Evolutionary conservation across 805 yeast genomes (phyloP).

Genomic region (Barnettozyma botsteinii): DNA sequence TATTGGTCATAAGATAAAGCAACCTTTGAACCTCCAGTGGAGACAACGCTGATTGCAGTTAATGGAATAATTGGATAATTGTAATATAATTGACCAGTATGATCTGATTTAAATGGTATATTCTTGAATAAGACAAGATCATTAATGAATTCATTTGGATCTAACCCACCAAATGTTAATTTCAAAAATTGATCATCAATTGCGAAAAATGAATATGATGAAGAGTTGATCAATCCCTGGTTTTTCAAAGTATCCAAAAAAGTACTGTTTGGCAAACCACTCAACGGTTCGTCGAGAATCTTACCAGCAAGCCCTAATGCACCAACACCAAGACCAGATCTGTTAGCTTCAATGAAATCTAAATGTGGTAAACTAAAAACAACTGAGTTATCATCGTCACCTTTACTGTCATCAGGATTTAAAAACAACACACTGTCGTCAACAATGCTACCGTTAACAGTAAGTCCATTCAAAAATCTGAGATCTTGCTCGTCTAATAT

Average conservation of each 20-base stretch:
- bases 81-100: slow-evolving; percentile 16
- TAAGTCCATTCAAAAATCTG: slow-evolving; percentile 13
- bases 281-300: slow-evolving; percentile 5
- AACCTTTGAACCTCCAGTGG: slow-evolving; percentile 30
- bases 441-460: slow-evolving; percentile 17
- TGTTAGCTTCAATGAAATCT: slow-evolving; percentile 34
- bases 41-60: slow-evolving; percentile 38
- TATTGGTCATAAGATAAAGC: slow-evolving; percentile 1
- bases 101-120: slow-evolving; percentile 34
- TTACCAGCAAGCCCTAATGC: slow-evolving; percentile 41
- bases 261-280: slow-evolving; percentile 2
- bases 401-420: too few species aligned
- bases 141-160: slow-evolving; percentile 40
- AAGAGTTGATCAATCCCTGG: slow-evolving; percentile 28
- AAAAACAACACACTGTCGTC: slow-evolving; percentile 10
- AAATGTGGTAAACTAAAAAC: slow-evolving; percentile 20
- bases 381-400: not conserved
- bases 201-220: slow-evolving; percentile 40
- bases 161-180: slow-evolving; percentile 55
- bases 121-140: slow-evolving; percentile 44
- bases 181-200: slow-evolving; percentile 24
- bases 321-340: slow-evolving; percentile 35
- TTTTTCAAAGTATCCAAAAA: slow-evolving; percentile 32
- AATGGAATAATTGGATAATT: slow-evolving; percentile 45
- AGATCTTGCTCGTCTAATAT: not conserved